Conservation (phyloP, 805 yeast genomes). For the Vanderwaltozyma yarrowii region DNA sequence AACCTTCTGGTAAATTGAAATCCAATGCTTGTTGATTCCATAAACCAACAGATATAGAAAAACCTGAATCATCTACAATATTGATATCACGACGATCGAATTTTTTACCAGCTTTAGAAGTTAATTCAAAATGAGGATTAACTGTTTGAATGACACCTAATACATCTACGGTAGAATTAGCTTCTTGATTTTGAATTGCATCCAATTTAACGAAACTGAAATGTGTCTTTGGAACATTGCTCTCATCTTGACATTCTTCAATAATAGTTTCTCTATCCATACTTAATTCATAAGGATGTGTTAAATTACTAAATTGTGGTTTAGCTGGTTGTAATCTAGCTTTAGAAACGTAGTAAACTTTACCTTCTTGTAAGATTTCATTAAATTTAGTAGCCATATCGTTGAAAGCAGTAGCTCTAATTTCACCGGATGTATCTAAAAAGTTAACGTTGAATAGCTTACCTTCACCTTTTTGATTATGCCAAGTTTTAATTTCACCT, state of each 20-base stretch:
- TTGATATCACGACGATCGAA: conserved; percentile 85
- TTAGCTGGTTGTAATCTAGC: conserved; percentile 76
- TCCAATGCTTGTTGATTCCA: conserved; percentile 87
- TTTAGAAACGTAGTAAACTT: conserved; percentile 74
- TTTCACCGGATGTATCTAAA: conserved; percentile 91
- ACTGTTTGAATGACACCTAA: conserved; percentile 78
- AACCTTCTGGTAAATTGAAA: conserved; percentile 60
- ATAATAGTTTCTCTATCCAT: conserved; percentile 72
- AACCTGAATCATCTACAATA: conserved; percentile 76
- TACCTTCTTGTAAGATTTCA: conserved; percentile 75
- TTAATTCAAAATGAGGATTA: conserved; percentile 63
- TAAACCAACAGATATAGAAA: conserved; percentile 66
- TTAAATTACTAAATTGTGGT: conserved; percentile 72
- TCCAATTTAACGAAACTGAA: conserved; percentile 66
- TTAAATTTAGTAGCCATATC: conserved; percentile 73
- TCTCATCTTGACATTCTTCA: conserved; percentile 51
- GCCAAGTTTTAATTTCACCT: conserved; percentile 81
- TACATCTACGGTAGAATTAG: conserved; percentile 70
- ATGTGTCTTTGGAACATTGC: conserved; percentile 65
- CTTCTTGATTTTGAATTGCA: conserved; percentile 55
- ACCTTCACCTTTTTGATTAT: conserved; percentile 80
- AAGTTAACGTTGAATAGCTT: conserved; percentile 80
- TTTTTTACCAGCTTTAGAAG: conserved; percentile 84
- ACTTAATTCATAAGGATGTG: conserved; percentile 80
- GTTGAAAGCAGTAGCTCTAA: conserved; percentile 89